Conservation (phyloP, 345 rosid genomes). For the Camelina hispida region DNA sequence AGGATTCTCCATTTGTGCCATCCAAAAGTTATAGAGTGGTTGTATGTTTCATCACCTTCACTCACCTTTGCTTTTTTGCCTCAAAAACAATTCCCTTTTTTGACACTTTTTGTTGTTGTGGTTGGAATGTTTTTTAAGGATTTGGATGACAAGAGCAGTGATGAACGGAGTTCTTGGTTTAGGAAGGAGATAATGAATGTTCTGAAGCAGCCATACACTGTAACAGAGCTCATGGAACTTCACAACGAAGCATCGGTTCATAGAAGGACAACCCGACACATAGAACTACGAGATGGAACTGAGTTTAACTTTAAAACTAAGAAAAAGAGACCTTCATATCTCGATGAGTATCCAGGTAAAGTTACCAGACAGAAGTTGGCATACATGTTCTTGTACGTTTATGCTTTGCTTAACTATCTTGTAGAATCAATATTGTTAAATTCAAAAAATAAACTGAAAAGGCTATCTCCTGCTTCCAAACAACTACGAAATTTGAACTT, state of each 20-base stretch:
- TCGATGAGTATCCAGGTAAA: slow-evolving; percentile 54
- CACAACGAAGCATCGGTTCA: slow-evolving; percentile 30
- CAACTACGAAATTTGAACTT: too few species aligned
- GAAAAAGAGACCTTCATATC: slow-evolving; percentile 52
- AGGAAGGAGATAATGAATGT: slow-evolving; percentile 50
- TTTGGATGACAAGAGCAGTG: slow-evolving; percentile 41
- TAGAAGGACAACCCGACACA: slow-evolving; percentile 19
- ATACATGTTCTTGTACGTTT: slow-evolving; percentile 4
- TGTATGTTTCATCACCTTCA: slow-evolving; percentile 38
- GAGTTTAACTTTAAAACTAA: not conserved
- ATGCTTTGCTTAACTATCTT: slow-evolving; percentile 18
- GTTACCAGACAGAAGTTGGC: slow-evolving; percentile 2
- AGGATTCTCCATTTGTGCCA: slow-evolving; percentile 51
- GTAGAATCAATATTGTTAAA: not conserved
- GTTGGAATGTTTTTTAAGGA: slow-evolving; percentile 34
- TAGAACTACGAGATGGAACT: slow-evolving; percentile 48
- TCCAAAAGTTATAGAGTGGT: slow-evolving; percentile 33
- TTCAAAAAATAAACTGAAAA: not conserved
- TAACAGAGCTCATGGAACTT: slow-evolving; percentile 49
- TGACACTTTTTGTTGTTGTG: slow-evolving; percentile 14
- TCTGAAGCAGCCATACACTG: slow-evolving; percentile 56
- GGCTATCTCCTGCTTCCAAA: slow-evolving; percentile 1
- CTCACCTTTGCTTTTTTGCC: slow-evolving; percentile 2
- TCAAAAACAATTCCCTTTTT: not conserved
- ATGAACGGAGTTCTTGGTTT: slow-evolving; percentile 46